phyloP scores from a whole-genome alignment of 1,284 basidiomycete genomes.

The Sanghuangporus weigelae region DNA sequence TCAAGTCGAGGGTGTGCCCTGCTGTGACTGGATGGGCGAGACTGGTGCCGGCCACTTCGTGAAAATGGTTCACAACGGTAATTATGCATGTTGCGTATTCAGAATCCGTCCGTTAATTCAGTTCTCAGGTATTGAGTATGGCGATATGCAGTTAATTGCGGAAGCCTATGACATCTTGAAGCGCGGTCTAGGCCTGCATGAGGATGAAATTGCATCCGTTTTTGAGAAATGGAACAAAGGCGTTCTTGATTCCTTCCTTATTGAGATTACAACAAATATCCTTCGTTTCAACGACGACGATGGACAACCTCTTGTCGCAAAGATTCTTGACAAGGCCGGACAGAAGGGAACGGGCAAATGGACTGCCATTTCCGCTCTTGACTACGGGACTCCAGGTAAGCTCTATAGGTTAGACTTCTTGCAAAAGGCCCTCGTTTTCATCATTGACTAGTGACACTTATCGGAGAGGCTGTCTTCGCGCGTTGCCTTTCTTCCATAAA shows the following conservation, averaged over 20 bases:
- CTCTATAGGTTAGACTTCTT: slow-evolving; percentile 4
- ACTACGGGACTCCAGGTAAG: slow-evolving; percentile 85
- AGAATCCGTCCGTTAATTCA: slow-evolving; percentile 18
- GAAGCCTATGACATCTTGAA: slow-evolving; percentile 99
- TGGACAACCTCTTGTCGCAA: slow-evolving; percentile 84
- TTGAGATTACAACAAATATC: slow-evolving; percentile 96
- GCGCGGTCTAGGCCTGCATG: slow-evolving; percentile 83
- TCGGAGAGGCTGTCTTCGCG: slow-evolving; percentile 99
- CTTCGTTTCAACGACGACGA: slow-evolving; percentile 96
- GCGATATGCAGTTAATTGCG: slow-evolving; percentile 99
- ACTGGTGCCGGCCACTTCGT: slow-evolving; percentile 93
- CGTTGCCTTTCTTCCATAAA: slow-evolving; percentile 98
- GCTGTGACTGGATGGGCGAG: slow-evolving; percentile 99
- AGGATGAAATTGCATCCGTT: slow-evolving; percentile 86
- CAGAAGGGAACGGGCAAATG: slow-evolving; percentile 99
- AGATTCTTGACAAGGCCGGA: slow-evolving; percentile 94
- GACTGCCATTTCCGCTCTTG: slow-evolving; percentile 98
- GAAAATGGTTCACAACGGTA: slow-evolving; percentile 99
- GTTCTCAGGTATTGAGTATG: slow-evolving; percentile 85
- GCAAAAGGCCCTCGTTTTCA: not conserved
- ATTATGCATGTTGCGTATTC: slow-evolving; percentile 21
- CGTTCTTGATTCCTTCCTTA: slow-evolving; percentile 98
- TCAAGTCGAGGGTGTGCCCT: slow-evolving; percentile 93
- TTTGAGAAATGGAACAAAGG: slow-evolving; percentile 96
- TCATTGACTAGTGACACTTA: slow-evolving; percentile 76